Conservation (phyloP, 148 eudicot species). For the Persicaria maculosa region DNA sequence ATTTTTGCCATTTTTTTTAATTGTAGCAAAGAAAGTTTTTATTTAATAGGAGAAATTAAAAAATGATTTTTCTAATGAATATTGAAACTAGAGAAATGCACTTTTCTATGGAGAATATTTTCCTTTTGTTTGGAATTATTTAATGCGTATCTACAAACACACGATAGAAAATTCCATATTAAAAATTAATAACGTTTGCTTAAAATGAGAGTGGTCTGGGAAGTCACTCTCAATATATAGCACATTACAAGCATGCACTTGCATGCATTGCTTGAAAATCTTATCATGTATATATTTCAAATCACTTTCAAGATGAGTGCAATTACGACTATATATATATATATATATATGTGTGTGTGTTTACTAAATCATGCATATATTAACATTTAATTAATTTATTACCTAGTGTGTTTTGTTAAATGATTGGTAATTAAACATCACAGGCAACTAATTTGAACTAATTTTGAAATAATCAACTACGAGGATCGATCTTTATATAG, state of each 20-base stretch:
- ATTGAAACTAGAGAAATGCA: too few relatives aligned
- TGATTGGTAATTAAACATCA: neutral
- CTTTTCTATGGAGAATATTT: too few relatives aligned
- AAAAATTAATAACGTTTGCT: neutral
- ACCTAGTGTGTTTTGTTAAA: neutral
- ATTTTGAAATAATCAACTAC: neutral
- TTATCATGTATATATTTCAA: neutral
- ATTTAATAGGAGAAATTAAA: too few relatives aligned
- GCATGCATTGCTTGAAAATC: neutral
- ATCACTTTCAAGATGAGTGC: neutral
- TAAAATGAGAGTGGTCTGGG: neutral
- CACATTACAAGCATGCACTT: neutral
- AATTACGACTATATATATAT: neutral
- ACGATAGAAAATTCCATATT: too few relatives aligned
- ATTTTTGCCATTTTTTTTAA: too few relatives aligned
- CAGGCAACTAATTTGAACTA: neutral
- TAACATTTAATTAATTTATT: neutral
- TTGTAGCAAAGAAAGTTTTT: too few relatives aligned
- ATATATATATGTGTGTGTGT: too few relatives aligned
- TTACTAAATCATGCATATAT: too few relatives aligned
- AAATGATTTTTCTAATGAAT: too few relatives aligned
- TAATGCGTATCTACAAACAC: too few relatives aligned
- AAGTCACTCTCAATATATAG: neutral
- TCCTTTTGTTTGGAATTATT: too few relatives aligned
- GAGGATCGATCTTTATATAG: too few relatives aligned